A percentile compares a stretch with the other conserved stretches of the same genome.
phyloP scores from a whole-genome alignment of 345 rosid species.

The Syzygium oleosum region DNA sequence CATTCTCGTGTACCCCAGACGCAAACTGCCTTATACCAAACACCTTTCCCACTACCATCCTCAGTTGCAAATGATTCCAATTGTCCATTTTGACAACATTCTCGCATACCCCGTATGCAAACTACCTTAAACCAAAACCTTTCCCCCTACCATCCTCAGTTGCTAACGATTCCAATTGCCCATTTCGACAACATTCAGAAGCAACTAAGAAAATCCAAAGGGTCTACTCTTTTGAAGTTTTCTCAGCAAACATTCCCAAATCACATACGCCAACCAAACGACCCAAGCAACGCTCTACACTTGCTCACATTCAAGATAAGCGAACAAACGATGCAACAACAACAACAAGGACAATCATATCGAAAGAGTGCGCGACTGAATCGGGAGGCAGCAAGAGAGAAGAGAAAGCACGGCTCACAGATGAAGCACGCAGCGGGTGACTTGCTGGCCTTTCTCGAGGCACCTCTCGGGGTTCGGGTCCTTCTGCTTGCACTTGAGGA shows the following conservation, averaged over 20 bases:
- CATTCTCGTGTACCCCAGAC: not conserved
- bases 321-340: not conserved
- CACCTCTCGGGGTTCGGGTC: slow-evolving; percentile 99
- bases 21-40: not conserved
- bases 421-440: slow-evolving; percentile 92
- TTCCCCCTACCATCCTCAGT: too few relatives aligned
- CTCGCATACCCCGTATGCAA: too few relatives aligned
- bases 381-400: not conserved
- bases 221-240: not conserved
- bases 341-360: not conserved
- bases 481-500: slow-evolving; percentile 94
- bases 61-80: too few relatives aligned
- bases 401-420: slow-evolving; percentile 30
- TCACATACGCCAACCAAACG: not conserved
- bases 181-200: not conserved
- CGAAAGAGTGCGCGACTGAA: rapidly evolving
- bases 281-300: not conserved
- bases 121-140: too few relatives aligned
- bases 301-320: not conserved
- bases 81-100: too few relatives aligned
- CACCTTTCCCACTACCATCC: too few relatives aligned
- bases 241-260: not conserved
- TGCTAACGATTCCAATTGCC: too few relatives aligned
- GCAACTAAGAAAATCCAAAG: not conserved
- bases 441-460: slow-evolving; percentile 87